Conservation (phyloP, 768 basidiomycete species). For the Pilatotrama ljubarskyi region DNA sequence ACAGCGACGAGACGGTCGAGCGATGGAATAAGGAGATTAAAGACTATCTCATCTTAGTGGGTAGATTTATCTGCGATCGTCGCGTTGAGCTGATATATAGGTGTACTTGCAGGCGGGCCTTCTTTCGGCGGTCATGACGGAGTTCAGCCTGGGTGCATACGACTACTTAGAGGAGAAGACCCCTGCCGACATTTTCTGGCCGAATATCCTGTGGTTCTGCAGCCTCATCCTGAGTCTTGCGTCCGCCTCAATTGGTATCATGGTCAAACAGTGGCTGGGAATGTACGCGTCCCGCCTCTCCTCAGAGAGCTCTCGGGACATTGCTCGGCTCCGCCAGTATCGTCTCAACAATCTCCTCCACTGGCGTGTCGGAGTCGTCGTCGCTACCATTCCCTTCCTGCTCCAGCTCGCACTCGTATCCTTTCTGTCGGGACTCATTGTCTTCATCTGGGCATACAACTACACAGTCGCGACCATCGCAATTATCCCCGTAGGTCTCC, state of each 20-base stretch:
- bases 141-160: conserved; percentile 27
- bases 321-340: conserved; percentile 17
- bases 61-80: not conserved
- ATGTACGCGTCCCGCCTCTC: not conserved
- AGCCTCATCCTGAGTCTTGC: conserved; percentile 28
- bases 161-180: conserved; percentile 7
- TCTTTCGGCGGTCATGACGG: conserved; percentile 28
- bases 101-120: conserved; percentile 23
- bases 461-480: conserved; percentile 1
- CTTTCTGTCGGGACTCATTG: conserved; percentile 23
- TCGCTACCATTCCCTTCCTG: conserved; percentile 20
- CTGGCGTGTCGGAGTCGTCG: conserved; percentile 19
- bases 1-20: conserved; percentile 1
- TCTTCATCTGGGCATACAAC: conserved; percentile 19
- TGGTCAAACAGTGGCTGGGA: conserved; percentile 32
- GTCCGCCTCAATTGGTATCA: conserved; percentile 28
- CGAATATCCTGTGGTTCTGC: conserved; percentile 28
- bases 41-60: not conserved
- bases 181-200: not conserved
- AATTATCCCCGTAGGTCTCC: not conserved
- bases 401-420: conserved; percentile 22
- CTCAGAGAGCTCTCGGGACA: not conserved
- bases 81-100: not conserved
- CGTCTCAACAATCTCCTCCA: conserved; percentile 17
- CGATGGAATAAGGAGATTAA: conserved; percentile 6